Conservation (phyloP, 148 eudicot species). For the Fagopyrum tataricum region DNA sequence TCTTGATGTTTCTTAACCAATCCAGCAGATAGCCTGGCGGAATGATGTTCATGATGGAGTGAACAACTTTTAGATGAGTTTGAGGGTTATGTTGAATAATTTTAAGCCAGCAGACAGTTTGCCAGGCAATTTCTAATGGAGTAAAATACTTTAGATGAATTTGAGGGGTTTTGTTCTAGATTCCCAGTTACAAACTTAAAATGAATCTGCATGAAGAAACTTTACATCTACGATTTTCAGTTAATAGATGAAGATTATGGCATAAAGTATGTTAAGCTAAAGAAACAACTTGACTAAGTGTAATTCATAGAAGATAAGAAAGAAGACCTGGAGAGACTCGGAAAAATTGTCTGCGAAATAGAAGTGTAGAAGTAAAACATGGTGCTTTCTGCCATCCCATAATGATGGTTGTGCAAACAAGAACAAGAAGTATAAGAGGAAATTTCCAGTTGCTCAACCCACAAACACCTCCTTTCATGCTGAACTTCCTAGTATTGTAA, state of each 20-base stretch:
- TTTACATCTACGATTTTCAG: not conserved
- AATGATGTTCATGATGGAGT: not conserved
- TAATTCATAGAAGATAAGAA: not conserved
- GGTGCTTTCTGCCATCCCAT: constrained; percentile 51
- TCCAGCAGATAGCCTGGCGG: not conserved
- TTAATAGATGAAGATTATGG: not conserved
- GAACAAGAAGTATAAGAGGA: constrained; percentile 33
- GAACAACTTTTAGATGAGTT: not conserved
- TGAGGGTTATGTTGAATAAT: not conserved
- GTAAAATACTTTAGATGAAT: not conserved
- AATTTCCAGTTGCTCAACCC: constrained; percentile 33
- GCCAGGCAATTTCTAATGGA: not conserved
- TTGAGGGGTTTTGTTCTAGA: not conserved
- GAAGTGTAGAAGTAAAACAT: constrained; percentile 34
- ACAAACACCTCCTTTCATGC: constrained; percentile 41
- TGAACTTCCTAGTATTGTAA: not conserved
- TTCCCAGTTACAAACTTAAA: not conserved
- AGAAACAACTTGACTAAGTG: not conserved
- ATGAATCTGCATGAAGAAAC: not conserved
- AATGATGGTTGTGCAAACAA: constrained; percentile 42
- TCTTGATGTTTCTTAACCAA: not conserved
- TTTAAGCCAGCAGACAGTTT: not conserved
- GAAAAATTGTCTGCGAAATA: constrained; percentile 26
- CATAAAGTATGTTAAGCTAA: not conserved
- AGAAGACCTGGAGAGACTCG: constrained; percentile 23